Evolutionary conservation across 176 grass and related monocot genomes (phyloP), one percentile per base, ranked within the genome.

Genomic region (Oryza coarctata): DNA sequence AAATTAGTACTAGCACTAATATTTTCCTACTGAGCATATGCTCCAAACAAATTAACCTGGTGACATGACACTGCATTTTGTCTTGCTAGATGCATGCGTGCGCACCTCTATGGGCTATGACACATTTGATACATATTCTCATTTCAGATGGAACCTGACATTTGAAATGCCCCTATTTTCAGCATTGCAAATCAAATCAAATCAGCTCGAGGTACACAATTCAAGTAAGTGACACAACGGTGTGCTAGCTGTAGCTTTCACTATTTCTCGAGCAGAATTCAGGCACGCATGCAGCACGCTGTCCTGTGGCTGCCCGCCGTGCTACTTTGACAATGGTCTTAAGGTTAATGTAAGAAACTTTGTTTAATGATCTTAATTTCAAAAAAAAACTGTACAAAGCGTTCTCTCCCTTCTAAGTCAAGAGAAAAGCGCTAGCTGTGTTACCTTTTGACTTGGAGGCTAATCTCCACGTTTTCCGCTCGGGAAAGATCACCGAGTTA

Each of bases 231-330:
- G 38, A 55, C 67, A 33, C 62, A 74, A 84, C 76, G 75, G 31
- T 28, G 55, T 60, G 55, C 22, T 60, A 55, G 18, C 20, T 22
- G 47, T n/a, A 23, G 38, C 63, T 88, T 66, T 74, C 22, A 38
- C 69, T 60, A 11, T 25, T 74, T 84, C 27, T 87, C 73, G 85
- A 77, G 68, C 81, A 83, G 70, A 47, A 73, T 32, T 66, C 6
- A 25, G 38, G 69, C 77, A 10, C 23, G 68, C 60, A 25, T 86
- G 77, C 29, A 23, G 68, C 58, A 23, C 80, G 77, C 28, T 74
- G 77, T 47, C 23, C 76, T 65, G 38, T 28, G 15, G 38, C 38
- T 78, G 60, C 52, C 22, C 25, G 52, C 52, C 31, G 6, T 34
- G 27, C 26, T 31, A 20, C 32, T 65, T 65, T 76, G 82, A 71